phyloP scores from a whole-genome alignment of 139 green algal species.

The Coelastrella sp. region DNA sequence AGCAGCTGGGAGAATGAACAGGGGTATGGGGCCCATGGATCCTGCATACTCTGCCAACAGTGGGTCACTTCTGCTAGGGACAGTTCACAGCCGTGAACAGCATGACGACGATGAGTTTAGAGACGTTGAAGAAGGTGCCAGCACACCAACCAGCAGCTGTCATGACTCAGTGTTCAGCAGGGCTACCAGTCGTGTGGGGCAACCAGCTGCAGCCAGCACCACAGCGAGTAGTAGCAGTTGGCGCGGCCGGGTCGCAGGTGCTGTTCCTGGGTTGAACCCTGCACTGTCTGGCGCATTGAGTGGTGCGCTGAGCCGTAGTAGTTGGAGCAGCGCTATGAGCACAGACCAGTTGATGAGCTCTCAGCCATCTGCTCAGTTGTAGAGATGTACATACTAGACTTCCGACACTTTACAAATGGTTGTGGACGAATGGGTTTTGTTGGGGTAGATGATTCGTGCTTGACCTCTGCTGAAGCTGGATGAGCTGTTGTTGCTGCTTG shows the following conservation, averaged over 20 bases:
- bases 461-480: too few relatives aligned
- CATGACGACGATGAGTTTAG: background rate
- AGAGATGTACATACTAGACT: too few relatives aligned
- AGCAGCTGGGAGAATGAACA: background rate
- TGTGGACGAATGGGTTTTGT: too few relatives aligned
- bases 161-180: conserved; percentile 43
- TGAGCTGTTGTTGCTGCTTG: too few relatives aligned
- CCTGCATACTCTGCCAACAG: background rate
- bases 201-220: background rate
- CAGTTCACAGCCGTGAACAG: background rate
- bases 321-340: conserved; percentile 30
- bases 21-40: background rate
- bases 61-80: background rate
- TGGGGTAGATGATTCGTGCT: too few relatives aligned
- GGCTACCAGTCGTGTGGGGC: background rate
- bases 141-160: conserved; percentile 48
- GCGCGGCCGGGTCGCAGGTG: background rate
- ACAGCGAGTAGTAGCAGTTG: background rate
- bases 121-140: background rate
- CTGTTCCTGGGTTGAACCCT: background rate
- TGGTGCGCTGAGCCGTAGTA: conserved; percentile 9
- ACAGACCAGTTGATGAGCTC: conserved; percentile 23
- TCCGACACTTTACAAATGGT: too few relatives aligned
- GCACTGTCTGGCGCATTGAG: conserved; percentile 19
- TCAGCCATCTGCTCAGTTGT: background rate